Percentiles rank a stretch among this genome's conserved stretches.
Conservation (phyloP, 1,139 yeast genomes). For the Barnettozyma hawaiiensis region DNA sequence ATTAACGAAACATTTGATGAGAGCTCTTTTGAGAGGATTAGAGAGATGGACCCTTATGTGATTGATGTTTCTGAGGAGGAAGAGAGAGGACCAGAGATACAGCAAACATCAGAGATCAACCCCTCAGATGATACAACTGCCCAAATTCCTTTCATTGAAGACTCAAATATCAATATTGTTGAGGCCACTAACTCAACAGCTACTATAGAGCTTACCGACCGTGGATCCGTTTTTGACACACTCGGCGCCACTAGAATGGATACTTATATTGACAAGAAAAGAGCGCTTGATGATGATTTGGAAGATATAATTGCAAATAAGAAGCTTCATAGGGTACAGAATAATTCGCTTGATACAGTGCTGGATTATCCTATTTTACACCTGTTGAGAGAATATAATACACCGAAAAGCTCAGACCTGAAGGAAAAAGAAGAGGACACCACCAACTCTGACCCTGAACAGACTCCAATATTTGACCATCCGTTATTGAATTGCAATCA, state of each 20-base stretch:
- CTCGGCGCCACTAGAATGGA: slow-evolving; percentile 10
- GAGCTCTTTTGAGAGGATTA: neutral
- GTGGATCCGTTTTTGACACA: neutral
- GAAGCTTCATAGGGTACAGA: slow-evolving; percentile 5
- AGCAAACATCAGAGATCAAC: neutral
- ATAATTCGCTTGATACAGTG: neutral
- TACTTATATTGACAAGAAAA: neutral
- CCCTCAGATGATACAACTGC: neutral
- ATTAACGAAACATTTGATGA: neutral
- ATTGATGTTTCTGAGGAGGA: neutral
- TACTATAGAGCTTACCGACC: neutral
- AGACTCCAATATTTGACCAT: neutral
- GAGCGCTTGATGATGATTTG: slow-evolving; percentile 17
- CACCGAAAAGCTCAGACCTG: neutral
- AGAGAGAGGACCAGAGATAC: neutral
- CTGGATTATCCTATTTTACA: slow-evolving; percentile 8
- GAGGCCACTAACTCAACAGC: slow-evolving; percentile 1
- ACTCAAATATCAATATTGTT: slow-evolving; percentile 11
- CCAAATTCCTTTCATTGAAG: neutral
- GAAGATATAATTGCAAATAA: slow-evolving; percentile 11
- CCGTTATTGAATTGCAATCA: slow-evolving; percentile 1
- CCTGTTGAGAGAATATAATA: slow-evolving; percentile 3
- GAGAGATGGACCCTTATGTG: neutral
- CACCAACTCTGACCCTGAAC: neutral
- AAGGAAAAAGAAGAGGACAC: neutral